Evolutionary conservation across 225 moss, liverwort and hornwort species (phyloP).

Genomic region (Pleurozium schreberi): DNA sequence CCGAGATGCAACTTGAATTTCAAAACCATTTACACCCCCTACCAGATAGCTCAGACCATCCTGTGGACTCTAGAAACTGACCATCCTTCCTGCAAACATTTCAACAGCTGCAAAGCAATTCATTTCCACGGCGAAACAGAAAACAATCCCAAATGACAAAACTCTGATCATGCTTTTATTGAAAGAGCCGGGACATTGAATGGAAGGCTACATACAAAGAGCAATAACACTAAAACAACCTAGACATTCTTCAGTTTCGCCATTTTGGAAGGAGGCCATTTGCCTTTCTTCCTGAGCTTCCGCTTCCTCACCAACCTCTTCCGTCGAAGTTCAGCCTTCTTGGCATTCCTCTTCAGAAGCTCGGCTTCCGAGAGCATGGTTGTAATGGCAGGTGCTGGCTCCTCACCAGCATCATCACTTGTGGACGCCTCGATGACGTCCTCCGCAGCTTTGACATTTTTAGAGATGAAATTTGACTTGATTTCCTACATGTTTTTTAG

Average conservation of each 20-base stretch:
- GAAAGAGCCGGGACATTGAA: not conserved
- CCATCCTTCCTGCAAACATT: not conserved
- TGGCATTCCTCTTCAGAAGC: conserved; percentile 58
- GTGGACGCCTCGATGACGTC: conserved; percentile 22
- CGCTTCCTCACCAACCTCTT: conserved; percentile 73
- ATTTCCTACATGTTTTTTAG: too few species aligned
- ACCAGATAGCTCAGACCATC: not conserved
- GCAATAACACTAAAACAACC: not conserved
- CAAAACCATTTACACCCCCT: not conserved
- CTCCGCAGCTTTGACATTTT: conserved; percentile 22
- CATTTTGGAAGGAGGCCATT: conserved; percentile 86
- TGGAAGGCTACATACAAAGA: not conserved
- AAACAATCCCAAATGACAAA: not conserved
- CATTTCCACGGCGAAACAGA: not conserved
- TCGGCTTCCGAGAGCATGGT: conserved; percentile 54
- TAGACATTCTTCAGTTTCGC: conserved; percentile 71
- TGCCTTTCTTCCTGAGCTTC: conserved; percentile 84
- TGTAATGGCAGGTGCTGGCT: conserved; percentile 27
- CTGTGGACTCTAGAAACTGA: not conserved
- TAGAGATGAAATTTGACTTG: too few species aligned
- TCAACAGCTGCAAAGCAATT: not conserved
- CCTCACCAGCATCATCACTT: conserved; percentile 12
- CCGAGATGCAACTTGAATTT: not conserved
- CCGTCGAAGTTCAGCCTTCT: conserved; percentile 63
- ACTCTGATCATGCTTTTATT: not conserved